Percentiles rank a stretch among this genome's conserved stretches.
Conservation (phyloP, 495 filamentous ascomycete genomes). For the Schizothecium vesticola region DNA sequence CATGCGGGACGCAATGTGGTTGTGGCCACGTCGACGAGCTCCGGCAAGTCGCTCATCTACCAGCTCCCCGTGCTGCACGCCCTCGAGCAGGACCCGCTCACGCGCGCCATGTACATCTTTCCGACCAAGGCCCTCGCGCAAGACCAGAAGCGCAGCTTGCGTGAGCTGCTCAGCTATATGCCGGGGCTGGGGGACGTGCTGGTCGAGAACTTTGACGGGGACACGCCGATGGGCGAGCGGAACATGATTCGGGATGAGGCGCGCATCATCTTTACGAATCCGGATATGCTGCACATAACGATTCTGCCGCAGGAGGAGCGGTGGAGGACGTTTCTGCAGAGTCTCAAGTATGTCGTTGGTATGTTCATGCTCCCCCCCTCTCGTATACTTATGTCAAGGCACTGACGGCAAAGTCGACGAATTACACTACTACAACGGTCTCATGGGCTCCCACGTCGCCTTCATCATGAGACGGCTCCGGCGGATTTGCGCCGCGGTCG, state of each 20-base stretch:
- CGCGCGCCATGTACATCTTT: constrained; percentile 95
- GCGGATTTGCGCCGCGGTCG: constrained; percentile 84
- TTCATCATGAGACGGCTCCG: constrained; percentile 90
- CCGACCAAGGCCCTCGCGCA: constrained; percentile 96
- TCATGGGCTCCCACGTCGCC: constrained; percentile 90
- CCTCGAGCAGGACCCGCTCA: constrained; percentile 68
- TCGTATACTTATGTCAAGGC: not conserved
- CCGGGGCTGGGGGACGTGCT: constrained; percentile 64
- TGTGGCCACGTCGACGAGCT: constrained; percentile 89
- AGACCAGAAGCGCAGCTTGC: constrained; percentile 85
- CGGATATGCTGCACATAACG: constrained; percentile 95
- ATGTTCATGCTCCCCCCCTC: constrained; percentile 22
- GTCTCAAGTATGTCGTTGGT: constrained; percentile 84
- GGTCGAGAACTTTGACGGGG: constrained; percentile 94
- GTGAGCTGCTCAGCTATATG: constrained; percentile 78
- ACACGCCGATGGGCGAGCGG: constrained; percentile 77
- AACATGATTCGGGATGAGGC: constrained; percentile 81
- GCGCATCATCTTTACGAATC: constrained; percentile 94
- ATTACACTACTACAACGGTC: constrained; percentile 91
- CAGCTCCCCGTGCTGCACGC: constrained; percentile 89
- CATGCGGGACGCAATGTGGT: constrained; percentile 83
- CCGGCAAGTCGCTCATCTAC: constrained; percentile 95
- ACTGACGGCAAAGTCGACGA: constrained; percentile 54
- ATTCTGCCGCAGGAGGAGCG: constrained; percentile 87
- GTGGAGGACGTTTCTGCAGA: constrained; percentile 85